phyloP scores from a whole-genome alignment of 2,329 filamentous ascomycete species.

The Ophiostoma tasmaniense region DNA sequence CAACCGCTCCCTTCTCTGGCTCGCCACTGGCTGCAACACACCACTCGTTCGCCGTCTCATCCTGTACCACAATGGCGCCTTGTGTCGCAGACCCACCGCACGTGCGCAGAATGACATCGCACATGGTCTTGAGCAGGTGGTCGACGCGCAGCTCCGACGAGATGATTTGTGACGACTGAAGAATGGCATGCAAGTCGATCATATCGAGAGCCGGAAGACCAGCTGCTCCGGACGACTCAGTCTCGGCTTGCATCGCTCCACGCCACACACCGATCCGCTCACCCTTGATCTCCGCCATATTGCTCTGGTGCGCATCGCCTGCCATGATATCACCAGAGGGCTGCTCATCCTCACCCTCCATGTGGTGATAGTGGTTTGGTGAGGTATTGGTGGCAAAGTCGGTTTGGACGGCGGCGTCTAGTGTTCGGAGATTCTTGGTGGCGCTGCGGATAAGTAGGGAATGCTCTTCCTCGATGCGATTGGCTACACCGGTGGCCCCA shows the following conservation, averaged over 20 bases:
- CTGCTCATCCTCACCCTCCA: constrained; percentile 36
- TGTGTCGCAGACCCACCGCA: constrained; percentile 62
- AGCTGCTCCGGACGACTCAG: constrained; percentile 33
- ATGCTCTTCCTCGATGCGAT: constrained; percentile 59
- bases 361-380: constrained; percentile 42
- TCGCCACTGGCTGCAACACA: constrained; percentile 66
- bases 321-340: constrained; percentile 35
- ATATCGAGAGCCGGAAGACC: constrained; percentile 70
- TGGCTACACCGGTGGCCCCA: constrained; percentile 60
- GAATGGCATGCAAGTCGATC: constrained; percentile 70
- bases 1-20: constrained; percentile 57
- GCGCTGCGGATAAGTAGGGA: constrained; percentile 57
- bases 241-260: constrained; percentile 49
- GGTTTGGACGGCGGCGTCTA: constrained; percentile 58
- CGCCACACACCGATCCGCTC: constrained; percentile 57
- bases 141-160: constrained; percentile 71
- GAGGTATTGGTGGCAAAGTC: constrained; percentile 54
- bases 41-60: constrained; percentile 53
- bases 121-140: constrained; percentile 69
- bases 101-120: constrained; percentile 69
- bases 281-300: constrained; percentile 43
- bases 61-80: constrained; percentile 66
- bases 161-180: constrained; percentile 70
- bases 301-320: constrained; percentile 26
- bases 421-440: constrained; percentile 47